Conservation (phyloP, 306 rosid species). For the Cucurbita moschata region DNA sequence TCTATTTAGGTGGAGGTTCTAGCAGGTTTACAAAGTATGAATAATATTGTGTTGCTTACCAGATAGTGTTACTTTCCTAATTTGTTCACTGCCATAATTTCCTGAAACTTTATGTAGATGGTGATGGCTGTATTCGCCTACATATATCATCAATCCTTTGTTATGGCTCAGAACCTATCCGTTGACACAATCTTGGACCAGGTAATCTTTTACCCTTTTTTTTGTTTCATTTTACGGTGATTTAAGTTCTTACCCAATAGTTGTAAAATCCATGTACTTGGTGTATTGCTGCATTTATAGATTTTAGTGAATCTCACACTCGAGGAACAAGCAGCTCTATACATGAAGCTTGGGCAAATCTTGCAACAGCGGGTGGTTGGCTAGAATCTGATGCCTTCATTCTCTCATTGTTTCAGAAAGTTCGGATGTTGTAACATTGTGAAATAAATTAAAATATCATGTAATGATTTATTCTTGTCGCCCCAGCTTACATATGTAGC, state of each 20-base stretch:
- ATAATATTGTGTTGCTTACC: background rate
- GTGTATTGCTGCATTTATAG: constrained; percentile 15
- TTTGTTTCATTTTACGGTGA: no score
- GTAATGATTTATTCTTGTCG: background rate
- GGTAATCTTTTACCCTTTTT: constrained; percentile 13
- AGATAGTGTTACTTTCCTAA: background rate
- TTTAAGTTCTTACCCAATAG: no score
- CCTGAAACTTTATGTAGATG: constrained; percentile 45
- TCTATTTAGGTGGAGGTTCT: background rate
- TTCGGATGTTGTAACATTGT: background rate
- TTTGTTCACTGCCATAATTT: background rate
- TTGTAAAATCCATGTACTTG: no score
- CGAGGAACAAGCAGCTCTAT: constrained; percentile 68
- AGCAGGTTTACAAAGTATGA: background rate
- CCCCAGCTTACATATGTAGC: background rate
- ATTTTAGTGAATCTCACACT: constrained; percentile 68
- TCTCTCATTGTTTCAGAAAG: background rate
- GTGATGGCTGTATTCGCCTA: constrained; percentile 97
- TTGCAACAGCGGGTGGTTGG: constrained; percentile 47
- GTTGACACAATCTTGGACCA: constrained; percentile 75
- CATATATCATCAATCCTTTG: constrained; percentile 90
- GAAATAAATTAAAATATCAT: background rate
- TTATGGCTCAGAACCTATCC: constrained; percentile 53
- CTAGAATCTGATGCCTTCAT: background rate
- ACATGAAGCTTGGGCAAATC: constrained; percentile 52